These are phyloP conservation scores for Fusarium verrucosum DNA, from an alignment of 2,329 filamentous ascomycete species.

Conservation along the genomic window DNA sequence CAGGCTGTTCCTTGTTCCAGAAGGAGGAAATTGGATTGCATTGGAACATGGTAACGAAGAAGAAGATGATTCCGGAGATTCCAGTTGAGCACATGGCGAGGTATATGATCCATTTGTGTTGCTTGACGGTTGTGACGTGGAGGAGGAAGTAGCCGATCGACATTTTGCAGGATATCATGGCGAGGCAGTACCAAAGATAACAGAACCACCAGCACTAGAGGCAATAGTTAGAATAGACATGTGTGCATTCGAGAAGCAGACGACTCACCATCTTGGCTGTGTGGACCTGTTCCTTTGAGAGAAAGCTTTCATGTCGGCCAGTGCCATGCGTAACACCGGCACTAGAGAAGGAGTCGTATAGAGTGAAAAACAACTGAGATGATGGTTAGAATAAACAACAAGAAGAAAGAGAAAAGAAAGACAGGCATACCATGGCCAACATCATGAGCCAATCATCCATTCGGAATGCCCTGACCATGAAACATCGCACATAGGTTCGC, in stretches of 20 bases:
- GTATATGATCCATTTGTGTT: constrained; percentile 42
- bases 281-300: constrained; percentile 34
- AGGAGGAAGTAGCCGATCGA: constrained; percentile 50
- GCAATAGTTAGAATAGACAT: not conserved
- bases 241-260: not conserved
- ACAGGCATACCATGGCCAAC: constrained; percentile 41
- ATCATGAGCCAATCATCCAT: constrained; percentile 52
- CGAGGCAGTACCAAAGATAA: constrained; percentile 42
- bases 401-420: not conserved
- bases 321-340: constrained; percentile 49
- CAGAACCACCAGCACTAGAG: constrained; percentile 45
- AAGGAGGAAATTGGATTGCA: constrained; percentile 44
- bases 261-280: constrained; percentile 47
- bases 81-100: constrained; percentile 42
- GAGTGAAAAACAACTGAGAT: constrained; percentile 40
- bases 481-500: constrained; percentile 47
- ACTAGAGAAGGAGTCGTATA: constrained; percentile 25
- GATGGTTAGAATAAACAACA: constrained; percentile 32
- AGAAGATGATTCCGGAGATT: constrained; percentile 45
- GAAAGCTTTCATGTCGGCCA: constrained; percentile 47
- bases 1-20: constrained; percentile 40
- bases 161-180: constrained; percentile 46
- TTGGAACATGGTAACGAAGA: constrained; percentile 47
- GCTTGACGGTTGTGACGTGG: constrained; percentile 41
- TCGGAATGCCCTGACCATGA: constrained; percentile 49